Evolutionary conservation across 441 rosid genomes (phyloP).

Genomic region (Adansonia grandidieri): DNA sequence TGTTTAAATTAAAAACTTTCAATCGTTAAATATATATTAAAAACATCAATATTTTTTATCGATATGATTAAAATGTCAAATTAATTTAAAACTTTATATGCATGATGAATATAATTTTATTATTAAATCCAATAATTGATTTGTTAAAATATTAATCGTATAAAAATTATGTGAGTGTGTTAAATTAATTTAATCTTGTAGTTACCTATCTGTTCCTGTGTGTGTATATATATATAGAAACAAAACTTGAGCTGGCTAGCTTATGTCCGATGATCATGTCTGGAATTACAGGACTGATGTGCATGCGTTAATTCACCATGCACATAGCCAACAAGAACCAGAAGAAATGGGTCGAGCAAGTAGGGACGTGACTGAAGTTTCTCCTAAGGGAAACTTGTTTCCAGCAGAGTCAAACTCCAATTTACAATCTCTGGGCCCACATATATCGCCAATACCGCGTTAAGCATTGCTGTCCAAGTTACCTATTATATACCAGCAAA

Average conservation of each 20-base stretch:
- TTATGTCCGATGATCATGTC: slow-evolving; percentile 7
- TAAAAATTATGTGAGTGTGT: too few species aligned
- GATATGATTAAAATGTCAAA: too few species aligned
- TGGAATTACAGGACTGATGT: neutral
- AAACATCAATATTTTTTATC: too few species aligned
- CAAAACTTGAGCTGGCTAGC: neutral
- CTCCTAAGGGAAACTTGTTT: neutral
- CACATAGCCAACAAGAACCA: neutral
- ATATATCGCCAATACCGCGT: slow-evolving; percentile 29
- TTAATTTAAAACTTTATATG: too few species aligned
- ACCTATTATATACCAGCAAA: slow-evolving; percentile 13
- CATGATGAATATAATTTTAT: too few species aligned
- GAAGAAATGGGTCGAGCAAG: slow-evolving; percentile 8
- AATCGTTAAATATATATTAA: too few species aligned
- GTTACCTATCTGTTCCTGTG: too few species aligned
- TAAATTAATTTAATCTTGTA: too few species aligned
- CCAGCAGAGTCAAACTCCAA: slow-evolving; percentile 22
- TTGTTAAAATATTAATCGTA: too few species aligned
- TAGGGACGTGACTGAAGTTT: neutral
- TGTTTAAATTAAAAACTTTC: too few species aligned
- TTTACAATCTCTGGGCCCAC: slow-evolving; percentile 18
- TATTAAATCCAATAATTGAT: too few species aligned
- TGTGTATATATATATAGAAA: neutral
- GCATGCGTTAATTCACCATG: neutral
- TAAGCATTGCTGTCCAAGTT: slow-evolving; percentile 21